Conservation (phyloP, 2,329 filamentous ascomycete species). For the Curvularia lunata region DNA sequence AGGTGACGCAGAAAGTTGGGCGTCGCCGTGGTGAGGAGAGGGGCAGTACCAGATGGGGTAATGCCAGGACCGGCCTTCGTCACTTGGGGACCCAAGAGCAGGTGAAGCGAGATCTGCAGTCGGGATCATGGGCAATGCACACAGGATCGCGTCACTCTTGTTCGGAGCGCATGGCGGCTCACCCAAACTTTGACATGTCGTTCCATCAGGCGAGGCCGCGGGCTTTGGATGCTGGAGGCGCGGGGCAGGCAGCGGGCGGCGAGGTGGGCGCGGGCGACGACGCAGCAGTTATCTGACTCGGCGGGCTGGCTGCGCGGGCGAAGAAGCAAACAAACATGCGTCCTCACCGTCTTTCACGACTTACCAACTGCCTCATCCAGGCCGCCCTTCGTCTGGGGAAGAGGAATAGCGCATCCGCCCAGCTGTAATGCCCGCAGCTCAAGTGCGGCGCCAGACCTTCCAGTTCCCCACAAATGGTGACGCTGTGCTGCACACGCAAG, state of each 20-base stretch:
- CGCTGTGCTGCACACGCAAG: conserved; percentile 35
- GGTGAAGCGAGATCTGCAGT: conserved; percentile 27
- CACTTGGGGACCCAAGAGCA: conserved; percentile 20
- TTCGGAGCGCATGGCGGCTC: conserved; percentile 9
- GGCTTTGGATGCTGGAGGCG: conserved; percentile 9
- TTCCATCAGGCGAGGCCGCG: conserved; percentile 13
- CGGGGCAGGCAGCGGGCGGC: conserved; percentile 18
- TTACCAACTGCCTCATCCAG: conserved; percentile 31
- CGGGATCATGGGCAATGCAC: conserved; percentile 21
- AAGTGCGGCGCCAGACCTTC: conserved; percentile 33
- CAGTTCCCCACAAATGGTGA: conserved; percentile 46
- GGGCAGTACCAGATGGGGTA: conserved; percentile 22
- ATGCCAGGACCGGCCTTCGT: conserved; percentile 14
- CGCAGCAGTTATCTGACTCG: conserved; percentile 19
- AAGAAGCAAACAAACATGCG: conserved; percentile 30
- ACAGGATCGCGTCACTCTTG: conserved; percentile 12
- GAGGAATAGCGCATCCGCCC: conserved; percentile 38
- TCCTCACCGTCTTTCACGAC: conserved; percentile 27
- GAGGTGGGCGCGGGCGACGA: conserved; percentile 5
- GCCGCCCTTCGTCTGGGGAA: conserved; percentile 35
- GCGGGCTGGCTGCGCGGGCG: conserved; percentile 10
- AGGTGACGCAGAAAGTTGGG: conserved; percentile 20
- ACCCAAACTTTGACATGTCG: conserved; percentile 16
- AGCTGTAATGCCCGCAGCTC: conserved; percentile 27
- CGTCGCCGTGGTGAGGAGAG: conserved; percentile 12